These are phyloP conservation scores for Torulaspora maleeae DNA, from an alignment of 805 yeast genomes.

Conservation along the genomic window DNA sequence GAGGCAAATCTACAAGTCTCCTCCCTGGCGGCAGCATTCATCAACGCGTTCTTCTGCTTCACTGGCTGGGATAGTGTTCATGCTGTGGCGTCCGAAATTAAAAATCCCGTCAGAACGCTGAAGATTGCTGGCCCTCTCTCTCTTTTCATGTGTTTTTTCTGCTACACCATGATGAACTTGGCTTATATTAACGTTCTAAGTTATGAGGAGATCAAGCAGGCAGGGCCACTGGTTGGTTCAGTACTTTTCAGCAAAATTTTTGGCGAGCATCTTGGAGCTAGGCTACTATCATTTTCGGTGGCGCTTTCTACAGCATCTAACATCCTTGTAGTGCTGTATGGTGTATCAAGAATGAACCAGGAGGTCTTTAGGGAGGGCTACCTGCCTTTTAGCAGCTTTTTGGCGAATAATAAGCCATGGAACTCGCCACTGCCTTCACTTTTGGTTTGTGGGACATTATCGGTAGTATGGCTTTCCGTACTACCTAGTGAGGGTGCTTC, in stretches of 20 bases:
- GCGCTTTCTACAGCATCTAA: constrained; percentile 62
- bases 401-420: constrained; percentile 54
- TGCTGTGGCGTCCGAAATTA: constrained; percentile 56
- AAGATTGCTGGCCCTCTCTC: constrained; percentile 60
- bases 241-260: constrained; percentile 51
- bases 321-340: constrained; percentile 55
- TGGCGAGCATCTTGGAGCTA: constrained; percentile 50
- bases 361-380: constrained; percentile 62
- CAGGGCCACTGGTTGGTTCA: constrained; percentile 59
- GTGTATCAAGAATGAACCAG: constrained; percentile 58
- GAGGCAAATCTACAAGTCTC: constrained; percentile 37
- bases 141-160: constrained; percentile 42
- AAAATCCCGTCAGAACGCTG: constrained; percentile 53
- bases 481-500: constrained; percentile 37
- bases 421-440: constrained; percentile 55
- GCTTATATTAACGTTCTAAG: constrained; percentile 55
- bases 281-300: constrained; percentile 50
- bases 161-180: constrained; percentile 49
- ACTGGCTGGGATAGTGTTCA: constrained; percentile 64
- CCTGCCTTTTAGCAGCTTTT: constrained; percentile 46
- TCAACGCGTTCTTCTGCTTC: constrained; percentile 55
- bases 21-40: constrained; percentile 49
- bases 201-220: constrained; percentile 46
- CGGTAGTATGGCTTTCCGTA: constrained; percentile 33
- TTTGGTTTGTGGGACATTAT: constrained; percentile 32